Conservation (phyloP, 2,329 filamentous ascomycete genomes). For the Calycina herbarum region DNA sequence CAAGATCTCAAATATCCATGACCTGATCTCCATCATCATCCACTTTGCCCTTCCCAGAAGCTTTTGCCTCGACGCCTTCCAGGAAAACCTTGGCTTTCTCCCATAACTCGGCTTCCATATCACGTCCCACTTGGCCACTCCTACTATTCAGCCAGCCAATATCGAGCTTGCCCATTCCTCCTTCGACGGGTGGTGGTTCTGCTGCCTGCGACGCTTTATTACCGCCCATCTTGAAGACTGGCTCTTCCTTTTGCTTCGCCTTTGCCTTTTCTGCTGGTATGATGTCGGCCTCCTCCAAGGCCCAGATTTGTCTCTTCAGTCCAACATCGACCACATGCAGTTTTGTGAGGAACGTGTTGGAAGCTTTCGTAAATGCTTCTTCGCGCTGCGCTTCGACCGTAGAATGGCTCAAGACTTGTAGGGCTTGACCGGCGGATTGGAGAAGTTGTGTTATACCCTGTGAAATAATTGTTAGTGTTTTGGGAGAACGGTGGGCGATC, state of each 20-base stretch:
- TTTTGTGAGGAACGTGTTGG: constrained; percentile 68
- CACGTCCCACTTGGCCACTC: constrained; percentile 75
- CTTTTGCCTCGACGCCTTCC: constrained; percentile 38
- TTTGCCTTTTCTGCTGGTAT: constrained; percentile 47
- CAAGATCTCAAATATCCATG: constrained; percentile 14
- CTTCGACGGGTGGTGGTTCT: constrained; percentile 37
- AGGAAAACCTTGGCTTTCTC: constrained; percentile 58
- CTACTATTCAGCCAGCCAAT: constrained; percentile 88
- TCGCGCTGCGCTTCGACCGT: constrained; percentile 25
- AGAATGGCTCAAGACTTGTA: constrained; percentile 60
- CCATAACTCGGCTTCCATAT: constrained; percentile 84
- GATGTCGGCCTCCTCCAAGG: constrained; percentile 78
- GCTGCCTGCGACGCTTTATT: constrained; percentile 17
- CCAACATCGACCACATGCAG: constrained; percentile 74
- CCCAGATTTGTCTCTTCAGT: constrained; percentile 74
- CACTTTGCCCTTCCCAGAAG: constrained; percentile 13
- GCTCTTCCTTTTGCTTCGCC: constrained; percentile 23
- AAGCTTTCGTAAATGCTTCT: constrained; percentile 57
- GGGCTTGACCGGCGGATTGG: constrained; percentile 58
- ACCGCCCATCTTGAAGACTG: constrained; percentile 18
- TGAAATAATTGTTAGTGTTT: not conserved
- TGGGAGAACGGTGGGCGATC: not conserved
- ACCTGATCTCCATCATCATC: constrained; percentile 11
- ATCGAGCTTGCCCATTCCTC: constrained; percentile 62
- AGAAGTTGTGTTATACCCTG: constrained; percentile 49